Conservation (phyloP, 208 protist genomes). For the Phytomonas sp. region DNA sequence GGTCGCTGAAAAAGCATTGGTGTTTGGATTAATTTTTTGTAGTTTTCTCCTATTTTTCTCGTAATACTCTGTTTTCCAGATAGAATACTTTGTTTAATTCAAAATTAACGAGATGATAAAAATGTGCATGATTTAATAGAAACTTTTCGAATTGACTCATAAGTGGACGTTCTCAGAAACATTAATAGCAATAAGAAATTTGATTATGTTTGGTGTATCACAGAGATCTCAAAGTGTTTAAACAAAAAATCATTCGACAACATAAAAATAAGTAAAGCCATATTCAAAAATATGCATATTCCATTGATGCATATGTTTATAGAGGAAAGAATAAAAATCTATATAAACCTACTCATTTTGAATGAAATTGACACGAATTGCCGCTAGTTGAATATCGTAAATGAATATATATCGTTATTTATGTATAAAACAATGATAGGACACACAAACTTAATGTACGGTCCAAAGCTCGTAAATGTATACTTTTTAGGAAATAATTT, state of each 20-base stretch:
- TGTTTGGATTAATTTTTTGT: not conserved
- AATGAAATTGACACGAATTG: not conserved
- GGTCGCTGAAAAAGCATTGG: constrained; percentile 7
- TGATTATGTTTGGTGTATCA: not conserved
- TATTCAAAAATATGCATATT: not conserved
- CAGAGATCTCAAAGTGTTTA: not conserved
- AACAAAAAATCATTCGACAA: not conserved
- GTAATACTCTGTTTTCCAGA: not conserved
- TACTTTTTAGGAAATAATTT: not conserved
- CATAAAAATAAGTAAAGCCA: not conserved
- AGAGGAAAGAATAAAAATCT: not conserved
- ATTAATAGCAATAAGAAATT: not conserved
- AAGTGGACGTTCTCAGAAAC: not conserved
- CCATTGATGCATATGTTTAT: not conserved
- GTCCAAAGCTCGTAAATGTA: not conserved
- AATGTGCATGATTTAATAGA: not conserved
- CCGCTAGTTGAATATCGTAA: not conserved
- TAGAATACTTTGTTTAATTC: not conserved
- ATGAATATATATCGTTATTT: constrained; percentile 1
- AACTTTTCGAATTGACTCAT: not conserved
- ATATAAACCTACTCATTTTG: not conserved
- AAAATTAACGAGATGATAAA: not conserved
- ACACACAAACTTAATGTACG: not conserved
- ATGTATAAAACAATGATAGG: not conserved
- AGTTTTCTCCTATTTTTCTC: not conserved